Evolutionary conservation across 177 flowering plant species (phyloP).

Genomic region (Vitis hybrid): DNA sequence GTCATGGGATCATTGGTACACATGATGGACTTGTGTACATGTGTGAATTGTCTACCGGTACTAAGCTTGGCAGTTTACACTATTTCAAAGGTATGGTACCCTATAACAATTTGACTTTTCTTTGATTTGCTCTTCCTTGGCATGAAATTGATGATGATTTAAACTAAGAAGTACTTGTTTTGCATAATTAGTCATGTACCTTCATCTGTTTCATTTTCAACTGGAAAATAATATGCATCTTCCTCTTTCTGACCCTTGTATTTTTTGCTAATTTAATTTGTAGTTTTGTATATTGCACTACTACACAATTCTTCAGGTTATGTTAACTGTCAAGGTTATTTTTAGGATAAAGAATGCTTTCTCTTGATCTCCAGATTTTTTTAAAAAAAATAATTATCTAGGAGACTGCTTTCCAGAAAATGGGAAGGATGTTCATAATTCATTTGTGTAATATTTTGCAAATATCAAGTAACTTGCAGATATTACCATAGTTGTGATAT

Average conservation of each 20-base stretch:
- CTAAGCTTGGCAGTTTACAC: conserved; percentile 48
- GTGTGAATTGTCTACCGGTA: conserved; percentile 82
- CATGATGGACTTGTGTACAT: conserved; percentile 64
- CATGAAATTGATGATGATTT: background rate
- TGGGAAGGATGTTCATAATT: background rate
- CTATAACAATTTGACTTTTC: background rate
- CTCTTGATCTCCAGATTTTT: background rate
- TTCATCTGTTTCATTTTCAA: background rate
- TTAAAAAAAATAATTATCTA: background rate
- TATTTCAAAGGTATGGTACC: conserved; percentile 50
- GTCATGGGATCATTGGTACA: conserved; percentile 71
- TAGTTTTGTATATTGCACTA: too few relatives aligned
- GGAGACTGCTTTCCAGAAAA: background rate
- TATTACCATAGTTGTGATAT: too few relatives aligned
- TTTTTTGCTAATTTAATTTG: too few relatives aligned
- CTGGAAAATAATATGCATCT: background rate
- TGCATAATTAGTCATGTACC: background rate
- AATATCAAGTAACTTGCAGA: background rate
- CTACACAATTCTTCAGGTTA: too few relatives aligned
- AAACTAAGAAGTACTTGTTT: background rate
- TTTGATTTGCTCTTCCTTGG: conserved; percentile 5
- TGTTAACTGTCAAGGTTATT: background rate
- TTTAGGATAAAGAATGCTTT: background rate
- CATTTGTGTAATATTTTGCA: background rate
- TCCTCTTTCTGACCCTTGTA: background rate